Conservation (phyloP, 208 protist species). For the Lotmaria passim region DNA sequence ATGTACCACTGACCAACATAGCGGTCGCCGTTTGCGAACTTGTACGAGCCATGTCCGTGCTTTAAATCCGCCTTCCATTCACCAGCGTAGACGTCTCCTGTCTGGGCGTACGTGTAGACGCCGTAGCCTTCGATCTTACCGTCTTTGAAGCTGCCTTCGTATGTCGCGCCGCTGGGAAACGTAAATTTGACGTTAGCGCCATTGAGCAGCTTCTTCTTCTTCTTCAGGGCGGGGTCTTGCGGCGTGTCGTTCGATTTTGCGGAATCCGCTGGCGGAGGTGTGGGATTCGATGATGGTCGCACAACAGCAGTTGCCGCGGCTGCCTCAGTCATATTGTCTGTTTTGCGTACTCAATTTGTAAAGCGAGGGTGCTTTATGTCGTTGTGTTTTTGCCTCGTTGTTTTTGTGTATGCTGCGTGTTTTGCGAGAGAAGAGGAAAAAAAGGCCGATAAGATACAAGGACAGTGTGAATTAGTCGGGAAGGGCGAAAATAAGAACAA, state of each 20-base stretch:
- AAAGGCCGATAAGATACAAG: background rate
- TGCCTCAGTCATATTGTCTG: background rate
- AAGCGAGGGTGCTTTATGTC: background rate
- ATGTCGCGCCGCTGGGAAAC: constrained; percentile 59
- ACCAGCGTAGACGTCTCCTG: constrained; percentile 66
- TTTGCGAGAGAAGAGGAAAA: background rate
- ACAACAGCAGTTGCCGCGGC: background rate
- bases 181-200: constrained; percentile 55
- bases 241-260: background rate
- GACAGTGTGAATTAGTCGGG: background rate
- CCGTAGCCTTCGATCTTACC: constrained; percentile 67
- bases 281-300: background rate
- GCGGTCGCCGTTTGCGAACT: constrained; percentile 56
- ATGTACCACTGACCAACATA: constrained; percentile 75
- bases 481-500: background rate
- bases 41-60: constrained; percentile 73
- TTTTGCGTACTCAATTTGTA: no score
- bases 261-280: background rate
- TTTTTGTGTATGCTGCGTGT: background rate
- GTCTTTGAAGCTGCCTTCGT: constrained; percentile 59
- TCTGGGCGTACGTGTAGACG: constrained; percentile 56
- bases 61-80: constrained; percentile 71
- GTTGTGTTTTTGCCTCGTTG: background rate
- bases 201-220: constrained; percentile 59
- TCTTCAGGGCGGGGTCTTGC: constrained; percentile 16